Percentiles rank a stretch among this genome's conserved stretches.
Evolutionary conservation across 2,329 filamentous ascomycete genomes (phyloP).

Genomic region (Penicillium sp.): DNA sequence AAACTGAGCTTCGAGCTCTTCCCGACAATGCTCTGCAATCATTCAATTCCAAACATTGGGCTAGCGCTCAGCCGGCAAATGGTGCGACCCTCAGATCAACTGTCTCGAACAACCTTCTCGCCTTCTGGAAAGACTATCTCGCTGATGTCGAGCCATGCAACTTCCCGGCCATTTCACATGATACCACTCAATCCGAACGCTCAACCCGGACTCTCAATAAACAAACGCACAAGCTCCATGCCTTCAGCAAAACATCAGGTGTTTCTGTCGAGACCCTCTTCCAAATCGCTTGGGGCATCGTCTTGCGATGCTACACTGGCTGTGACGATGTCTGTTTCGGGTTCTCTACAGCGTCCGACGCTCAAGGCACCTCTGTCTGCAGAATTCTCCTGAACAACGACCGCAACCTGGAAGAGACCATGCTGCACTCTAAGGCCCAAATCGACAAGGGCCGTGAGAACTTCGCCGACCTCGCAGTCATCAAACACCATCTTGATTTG

Average conservation of each 20-base stretch:
- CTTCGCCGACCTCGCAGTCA: slow-evolving; percentile 22
- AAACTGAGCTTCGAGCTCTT: slow-evolving; percentile 13
- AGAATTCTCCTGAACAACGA: slow-evolving; percentile 31
- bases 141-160: slow-evolving; percentile 49
- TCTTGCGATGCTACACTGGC: slow-evolving; percentile 47
- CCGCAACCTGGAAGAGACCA: slow-evolving; percentile 19
- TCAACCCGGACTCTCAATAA: slow-evolving; percentile 22
- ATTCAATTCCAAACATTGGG: slow-evolving; percentile 25
- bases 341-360: slow-evolving; percentile 42
- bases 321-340: slow-evolving; percentile 51
- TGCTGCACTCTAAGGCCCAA: slow-evolving; percentile 25
- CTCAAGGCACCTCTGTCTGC: slow-evolving; percentile 21
- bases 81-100: slow-evolving; percentile 9
- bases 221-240: slow-evolving; percentile 24
- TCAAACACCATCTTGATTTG: slow-evolving; percentile 30
- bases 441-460: slow-evolving; percentile 22
- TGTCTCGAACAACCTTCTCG: slow-evolving; percentile 33
- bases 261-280: slow-evolving; percentile 31
- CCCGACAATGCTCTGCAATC: slow-evolving; percentile 7
- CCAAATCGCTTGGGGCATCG: slow-evolving; percentile 48
- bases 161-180: slow-evolving; percentile 40
- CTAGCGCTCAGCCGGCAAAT: slow-evolving; percentile 15
- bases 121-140: slow-evolving; percentile 51
- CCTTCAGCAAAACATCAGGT: slow-evolving; percentile 23
- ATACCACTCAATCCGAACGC: slow-evolving; percentile 3